Evolutionary conservation across 2,329 filamentous ascomycete species (phyloP).

Genomic region (Fusarium dlaminii): DNA sequence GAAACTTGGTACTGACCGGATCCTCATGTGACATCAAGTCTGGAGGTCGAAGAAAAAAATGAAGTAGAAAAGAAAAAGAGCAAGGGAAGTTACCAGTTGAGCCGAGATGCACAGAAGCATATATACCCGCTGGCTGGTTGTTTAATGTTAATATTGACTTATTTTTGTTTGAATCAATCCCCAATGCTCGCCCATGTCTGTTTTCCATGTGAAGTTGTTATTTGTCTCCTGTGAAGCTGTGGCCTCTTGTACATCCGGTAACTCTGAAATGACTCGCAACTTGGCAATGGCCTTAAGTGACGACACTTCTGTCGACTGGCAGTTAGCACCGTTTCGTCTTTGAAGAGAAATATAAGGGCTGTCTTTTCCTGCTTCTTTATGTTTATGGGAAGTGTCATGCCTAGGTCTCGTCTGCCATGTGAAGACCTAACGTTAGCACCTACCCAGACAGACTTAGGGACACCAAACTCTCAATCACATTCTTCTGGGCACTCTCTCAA

Average conservation of each 20-base stretch:
- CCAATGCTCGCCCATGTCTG: not conserved
- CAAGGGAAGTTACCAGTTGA: constrained; percentile 38
- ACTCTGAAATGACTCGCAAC: not conserved
- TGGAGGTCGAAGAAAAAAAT: constrained; percentile 25
- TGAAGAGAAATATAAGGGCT: not conserved
- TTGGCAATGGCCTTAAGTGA: too few species aligned
- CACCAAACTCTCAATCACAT: not conserved
- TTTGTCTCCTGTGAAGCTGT: not conserved
- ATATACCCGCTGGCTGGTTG: constrained; percentile 48
- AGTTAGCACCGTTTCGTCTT: not conserved
- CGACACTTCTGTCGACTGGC: not conserved
- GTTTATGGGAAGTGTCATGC: not conserved
- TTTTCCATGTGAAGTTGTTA: not conserved
- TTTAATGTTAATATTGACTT: constrained; percentile 48
- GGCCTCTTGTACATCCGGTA: too few species aligned
- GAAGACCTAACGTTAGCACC: too few species aligned
- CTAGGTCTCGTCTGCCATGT: not conserved
- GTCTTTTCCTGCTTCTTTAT: not conserved
- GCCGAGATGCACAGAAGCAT: constrained; percentile 44
- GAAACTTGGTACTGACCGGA: constrained; percentile 34
- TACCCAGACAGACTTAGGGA: not conserved
- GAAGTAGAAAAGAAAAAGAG: constrained; percentile 37
- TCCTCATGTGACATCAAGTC: constrained; percentile 26
- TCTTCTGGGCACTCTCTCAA: not conserved
- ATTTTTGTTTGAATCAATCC: constrained; percentile 34